Base-by-base conservation (phyloP, 148 eudicot species). In the Heliamphora exappendiculata region DNA sequence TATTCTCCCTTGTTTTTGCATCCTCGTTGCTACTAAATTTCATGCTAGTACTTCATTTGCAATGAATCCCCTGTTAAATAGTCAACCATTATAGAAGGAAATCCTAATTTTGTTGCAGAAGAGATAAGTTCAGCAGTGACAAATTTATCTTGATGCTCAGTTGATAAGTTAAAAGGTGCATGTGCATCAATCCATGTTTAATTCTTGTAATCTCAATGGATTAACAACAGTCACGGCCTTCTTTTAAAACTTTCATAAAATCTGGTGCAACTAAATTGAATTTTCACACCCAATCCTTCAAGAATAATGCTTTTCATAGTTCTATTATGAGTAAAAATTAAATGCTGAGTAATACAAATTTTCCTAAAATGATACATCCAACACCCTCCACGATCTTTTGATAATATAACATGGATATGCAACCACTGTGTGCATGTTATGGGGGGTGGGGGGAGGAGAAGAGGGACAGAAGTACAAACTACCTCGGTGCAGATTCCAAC, bases 401-500 rank as follows among this genome's bases (percentile, higher is more conserved):
- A 31, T 31, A 47, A 53, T 7, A 53, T 20, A 53, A 47, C 50
- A 53, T 17, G 57, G 2, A 53, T 17, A 53, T 17, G 22, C 57
- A 17, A 17, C 11, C 11, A 6, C n/a, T n/a, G n/a, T n/a, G n/a
- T n/a, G n/a, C n/a, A n/a, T n/a, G n/a, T n/a, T n/a, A n/a, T n/a
- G n/a, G n/a, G n/a, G n/a, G 2, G 26, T 45, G 19, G 44, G 13
- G 19, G 33, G 31, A 66, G 6, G 51, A n/a, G 11, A 16, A 29
- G 16, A 17, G 67, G 1, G 53, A 2, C 20, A 19, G 36, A 8
- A 11, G 53, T 44, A 10, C n/a, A 20, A 75, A 39, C 0, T 76
- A 91, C 98, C 97, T 90, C 87, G 54, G 93, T 90, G 83, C 98
- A 94, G 75, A 91, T 81, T 28, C 79, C 85, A 14, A 90, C 87